Percentiles rank a stretch among this genome's conserved stretches.
Evolutionary conservation across 768 basidiomycete species (phyloP).

Genomic region (Tylopilus rubrobrunneus): DNA sequence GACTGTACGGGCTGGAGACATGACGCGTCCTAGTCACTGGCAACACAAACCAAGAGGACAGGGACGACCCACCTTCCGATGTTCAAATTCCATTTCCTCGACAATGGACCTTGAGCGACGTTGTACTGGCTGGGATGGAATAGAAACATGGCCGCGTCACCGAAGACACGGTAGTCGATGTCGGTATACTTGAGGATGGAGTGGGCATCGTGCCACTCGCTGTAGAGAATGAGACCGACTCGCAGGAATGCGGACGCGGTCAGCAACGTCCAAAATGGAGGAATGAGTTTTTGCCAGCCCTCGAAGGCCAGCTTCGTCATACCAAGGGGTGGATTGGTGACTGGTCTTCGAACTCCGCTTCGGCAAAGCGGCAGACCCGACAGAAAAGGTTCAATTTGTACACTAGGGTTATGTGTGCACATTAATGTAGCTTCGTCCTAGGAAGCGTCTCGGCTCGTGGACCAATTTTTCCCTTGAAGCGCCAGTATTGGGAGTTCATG

Average conservation of each 20-base stretch:
- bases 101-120: constrained; percentile 59
- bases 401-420: no score
- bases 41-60: background rate
- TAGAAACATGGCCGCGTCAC: constrained; percentile 79
- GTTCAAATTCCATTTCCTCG: constrained; percentile 32
- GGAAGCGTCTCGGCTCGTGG: no score
- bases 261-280: constrained; percentile 52
- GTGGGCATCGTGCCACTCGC: constrained; percentile 84
- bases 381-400: no score
- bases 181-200: constrained; percentile 96
- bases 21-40: background rate
- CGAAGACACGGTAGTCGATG: constrained; percentile 94
- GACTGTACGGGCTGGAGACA: constrained; percentile 71
- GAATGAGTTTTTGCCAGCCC: constrained; percentile 10
- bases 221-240: constrained; percentile 72
- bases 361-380: no score
- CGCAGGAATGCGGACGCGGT: constrained; percentile 55
- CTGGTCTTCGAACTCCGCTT: no score
- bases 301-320: background rate
- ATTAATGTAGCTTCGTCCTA: no score
- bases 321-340: no score
- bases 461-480: background rate
- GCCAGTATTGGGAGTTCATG: background rate
- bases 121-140: constrained; percentile 47
- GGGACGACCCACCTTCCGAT: constrained; percentile 73